Base-by-base conservation (phyloP, 2,329 filamentous ascomycete species). In the Aphanocladium album region DNA sequence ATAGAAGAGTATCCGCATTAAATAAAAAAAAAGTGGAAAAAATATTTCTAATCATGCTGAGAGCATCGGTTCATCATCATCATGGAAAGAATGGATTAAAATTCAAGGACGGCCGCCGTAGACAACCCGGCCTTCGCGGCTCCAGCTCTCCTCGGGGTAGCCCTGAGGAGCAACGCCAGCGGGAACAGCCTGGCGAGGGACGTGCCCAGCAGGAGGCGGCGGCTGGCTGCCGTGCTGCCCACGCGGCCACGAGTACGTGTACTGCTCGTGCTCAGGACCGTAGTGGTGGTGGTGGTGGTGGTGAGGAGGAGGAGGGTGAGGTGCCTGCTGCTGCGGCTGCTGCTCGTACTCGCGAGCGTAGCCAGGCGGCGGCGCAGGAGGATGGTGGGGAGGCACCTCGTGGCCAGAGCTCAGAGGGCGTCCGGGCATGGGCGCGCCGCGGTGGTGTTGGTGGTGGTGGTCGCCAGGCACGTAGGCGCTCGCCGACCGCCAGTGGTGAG, bases 401-500 rank as follows among this genome's bases (percentile, higher is more conserved):
- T 59, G 57, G 27, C 47, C 57, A 9, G 49, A 53, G 45, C 55
- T 57, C 45, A 50, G 23, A 8, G 55, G 55, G 19, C 55, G 55
- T 16, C 45, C 45, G 2, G 45, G 46, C 55, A 57, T 41, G 19
- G 45, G 45, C 33, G 46, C 17, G n/a, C 39, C 45, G 46, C 46
- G 45, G 21, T 39, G 55, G 46, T 57, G n/a, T n/a, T n/a, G n/a
- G n/a, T n/a, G n/a, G n/a, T n/a, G n/a, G n/a, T n/a, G n/a, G n/a
- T n/a, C 55, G n/a, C 55, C 55, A 17, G 45, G 55, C 1, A 41
- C 23, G 55, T 57, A 57, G 9, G 45, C 55, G 35, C 55, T 57
- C 21, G 56, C 56, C 11, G 56, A 59, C n/a, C 56, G 56, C 56
- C 56, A 59, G 56, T 51, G 56, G 16, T 59, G 46, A 14, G 56